A percentile compares a stretch with the other conserved stretches of the same genome.
phyloP scores from a whole-genome alignment of 345 rosid species.

The Eucalyptus regnans region DNA sequence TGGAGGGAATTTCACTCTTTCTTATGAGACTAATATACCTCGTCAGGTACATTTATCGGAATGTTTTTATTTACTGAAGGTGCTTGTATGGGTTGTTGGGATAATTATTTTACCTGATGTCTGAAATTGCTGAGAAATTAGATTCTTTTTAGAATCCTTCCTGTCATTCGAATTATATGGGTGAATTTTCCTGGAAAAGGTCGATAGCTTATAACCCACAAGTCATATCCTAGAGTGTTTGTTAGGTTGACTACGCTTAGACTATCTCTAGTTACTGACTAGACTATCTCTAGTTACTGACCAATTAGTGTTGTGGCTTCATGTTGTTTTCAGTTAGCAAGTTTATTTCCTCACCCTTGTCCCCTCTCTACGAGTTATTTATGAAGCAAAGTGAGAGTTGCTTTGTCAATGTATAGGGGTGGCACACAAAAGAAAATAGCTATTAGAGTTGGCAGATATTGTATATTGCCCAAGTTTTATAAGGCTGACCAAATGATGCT shows the following conservation, averaged over 20 bases:
- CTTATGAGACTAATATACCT: constrained; percentile 89
- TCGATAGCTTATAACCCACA: background rate
- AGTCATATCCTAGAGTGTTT: background rate
- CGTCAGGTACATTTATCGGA: constrained; percentile 53
- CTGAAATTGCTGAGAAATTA: background rate
- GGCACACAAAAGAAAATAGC: background rate
- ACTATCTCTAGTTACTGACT: background rate
- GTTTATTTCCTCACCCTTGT: background rate
- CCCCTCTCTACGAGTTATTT: background rate
- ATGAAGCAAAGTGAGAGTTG: background rate
- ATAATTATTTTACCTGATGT: background rate
- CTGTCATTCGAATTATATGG: background rate
- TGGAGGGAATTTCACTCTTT: constrained; percentile 41
- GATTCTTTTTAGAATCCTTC: background rate
- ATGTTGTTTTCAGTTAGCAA: background rate
- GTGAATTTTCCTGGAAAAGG: background rate
- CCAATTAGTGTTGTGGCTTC: background rate
- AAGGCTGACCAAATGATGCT: background rate
- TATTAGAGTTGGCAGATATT: background rate
- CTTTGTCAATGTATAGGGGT: background rate
- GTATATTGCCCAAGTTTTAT: background rate
- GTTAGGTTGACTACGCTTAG: background rate
- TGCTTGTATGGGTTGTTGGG: background rate
- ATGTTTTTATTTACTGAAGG: background rate
- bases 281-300: background rate